phyloP scores from a whole-genome alignment of 768 basidiomycete species.

The Amanita muscaria region DNA sequence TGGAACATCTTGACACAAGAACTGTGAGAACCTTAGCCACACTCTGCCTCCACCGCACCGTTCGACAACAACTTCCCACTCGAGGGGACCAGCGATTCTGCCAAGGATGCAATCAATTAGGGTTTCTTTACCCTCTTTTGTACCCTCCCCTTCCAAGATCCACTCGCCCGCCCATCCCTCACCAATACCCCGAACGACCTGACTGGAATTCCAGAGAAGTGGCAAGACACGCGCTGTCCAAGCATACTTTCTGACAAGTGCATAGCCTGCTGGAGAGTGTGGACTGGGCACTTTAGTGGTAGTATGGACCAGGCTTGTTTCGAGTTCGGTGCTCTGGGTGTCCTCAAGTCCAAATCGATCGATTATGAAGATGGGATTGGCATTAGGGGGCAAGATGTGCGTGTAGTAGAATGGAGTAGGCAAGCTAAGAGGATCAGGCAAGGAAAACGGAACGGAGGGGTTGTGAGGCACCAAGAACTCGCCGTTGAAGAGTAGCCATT shows the following conservation, averaged over 20 bases:
- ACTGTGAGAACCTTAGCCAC: constrained; percentile 43
- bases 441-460: constrained; percentile 46
- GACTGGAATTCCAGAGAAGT: neutral
- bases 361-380: constrained; percentile 30
- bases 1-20: neutral
- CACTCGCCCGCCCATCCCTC: constrained; percentile 73
- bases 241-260: constrained; percentile 48
- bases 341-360: constrained; percentile 28
- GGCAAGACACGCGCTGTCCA: constrained; percentile 47
- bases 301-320: constrained; percentile 39
- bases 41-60: constrained; percentile 49
- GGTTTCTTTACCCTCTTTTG: constrained; percentile 49
- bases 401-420: constrained; percentile 73
- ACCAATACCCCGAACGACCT: constrained; percentile 23
- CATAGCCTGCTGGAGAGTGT: constrained; percentile 51
- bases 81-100: constrained; percentile 18
- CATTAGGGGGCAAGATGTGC: constrained; percentile 44
- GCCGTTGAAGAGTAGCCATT: constrained; percentile 76
- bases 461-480: constrained; percentile 48
- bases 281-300: constrained; percentile 47
- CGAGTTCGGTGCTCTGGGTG: constrained; percentile 21
- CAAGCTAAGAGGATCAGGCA: constrained; percentile 49
- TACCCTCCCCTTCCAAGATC: constrained; percentile 75
- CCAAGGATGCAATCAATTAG: constrained; percentile 49
- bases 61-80: constrained; percentile 54